phyloP scores from a whole-genome alignment of 208 protist species.

The Leptomonas seymouri region DNA sequence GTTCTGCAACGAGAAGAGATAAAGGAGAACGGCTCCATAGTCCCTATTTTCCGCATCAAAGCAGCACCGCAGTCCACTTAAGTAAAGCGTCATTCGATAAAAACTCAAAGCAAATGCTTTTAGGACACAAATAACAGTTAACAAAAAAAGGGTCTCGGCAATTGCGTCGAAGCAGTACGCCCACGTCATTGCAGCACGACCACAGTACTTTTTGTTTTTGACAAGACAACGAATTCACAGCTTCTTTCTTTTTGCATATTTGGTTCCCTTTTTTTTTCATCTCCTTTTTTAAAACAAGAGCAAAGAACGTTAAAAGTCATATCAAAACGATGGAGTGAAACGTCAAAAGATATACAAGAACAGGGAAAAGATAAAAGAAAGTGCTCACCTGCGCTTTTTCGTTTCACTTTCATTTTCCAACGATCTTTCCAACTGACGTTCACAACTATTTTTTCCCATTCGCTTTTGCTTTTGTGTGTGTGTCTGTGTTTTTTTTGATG shows the following conservation, averaged over 20 bases:
- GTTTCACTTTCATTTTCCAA: not conserved
- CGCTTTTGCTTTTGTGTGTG: not conserved
- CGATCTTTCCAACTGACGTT: not conserved
- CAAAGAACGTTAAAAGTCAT: slow-evolving; percentile 9
- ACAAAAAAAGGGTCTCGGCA: too few relatives aligned
- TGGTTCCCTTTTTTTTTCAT: slow-evolving; percentile 5
- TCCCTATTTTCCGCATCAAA: too few relatives aligned
- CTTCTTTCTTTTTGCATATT: not conserved
- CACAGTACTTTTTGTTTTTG: not conserved
- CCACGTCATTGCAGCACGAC: too few relatives aligned
- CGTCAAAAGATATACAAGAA: slow-evolving; percentile 2
- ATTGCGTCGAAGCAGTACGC: too few relatives aligned
- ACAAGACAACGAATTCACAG: not conserved
- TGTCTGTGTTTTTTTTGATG: slow-evolving; percentile 19
- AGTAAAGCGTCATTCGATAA: too few relatives aligned
- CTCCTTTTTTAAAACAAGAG: slow-evolving; percentile 18
- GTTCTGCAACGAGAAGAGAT: too few relatives aligned
- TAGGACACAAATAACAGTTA: too few relatives aligned
- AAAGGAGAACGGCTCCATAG: too few relatives aligned
- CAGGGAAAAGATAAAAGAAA: slow-evolving; percentile 6
- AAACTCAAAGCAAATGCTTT: too few relatives aligned
- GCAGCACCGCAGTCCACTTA: too few relatives aligned
- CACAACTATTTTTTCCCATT: not conserved
- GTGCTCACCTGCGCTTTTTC: not conserved
- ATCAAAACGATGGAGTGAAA: slow-evolving; percentile 16